Base-by-base conservation (phyloP, 2,329 filamentous ascomycete genomes). In the Penicillium sp. region DNA sequence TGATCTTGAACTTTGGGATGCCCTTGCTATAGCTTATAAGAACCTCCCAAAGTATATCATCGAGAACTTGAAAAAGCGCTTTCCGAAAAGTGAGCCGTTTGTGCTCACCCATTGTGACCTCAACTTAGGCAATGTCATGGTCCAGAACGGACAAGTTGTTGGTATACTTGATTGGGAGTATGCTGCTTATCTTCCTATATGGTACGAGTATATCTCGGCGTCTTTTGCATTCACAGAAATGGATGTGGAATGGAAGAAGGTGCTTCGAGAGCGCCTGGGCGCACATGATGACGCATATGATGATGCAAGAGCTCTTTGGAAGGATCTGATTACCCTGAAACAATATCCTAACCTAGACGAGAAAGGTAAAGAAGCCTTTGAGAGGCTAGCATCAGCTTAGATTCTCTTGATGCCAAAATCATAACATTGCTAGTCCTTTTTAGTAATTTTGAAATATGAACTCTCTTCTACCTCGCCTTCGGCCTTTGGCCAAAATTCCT, bases 181-280 rank as follows among this genome's bases (percentile, higher is more conserved):
- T 34, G 54, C 56, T 16, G 54, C 54, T 14, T 59, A 50, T 32
- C 53, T 48, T 11, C 53, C 54, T 16, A 32, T 54, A 4, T 51
- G 47, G 43, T 57, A 56, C 38, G 53, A 62, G 32, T 61, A 71
- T 68, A 36, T 52, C 22, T 47, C 41, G 11, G 50, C 49, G 4
- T 46, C 51, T 39, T 51, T 40, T 16, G 45, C 3, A 31, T 20
- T 18, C 13, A 31, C 22, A 15, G 13, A 14, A 13, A 13, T 20
- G 27, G 51, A 57, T 40, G 32, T 35, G 5, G 47, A 54, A 22
- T 56, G 45, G 51, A 51, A 48, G 20, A 46, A 6, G 23, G 9
- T 52, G 17, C 42, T 57, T 10, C 39, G 35, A 22, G 42, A 47
- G 30, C 45, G 48, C 3, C 32, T 51, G 12, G 30, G 16, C 7